Conservation (phyloP, 2,329 filamentous ascomycete species). For the Fusarium denticulatum region DNA sequence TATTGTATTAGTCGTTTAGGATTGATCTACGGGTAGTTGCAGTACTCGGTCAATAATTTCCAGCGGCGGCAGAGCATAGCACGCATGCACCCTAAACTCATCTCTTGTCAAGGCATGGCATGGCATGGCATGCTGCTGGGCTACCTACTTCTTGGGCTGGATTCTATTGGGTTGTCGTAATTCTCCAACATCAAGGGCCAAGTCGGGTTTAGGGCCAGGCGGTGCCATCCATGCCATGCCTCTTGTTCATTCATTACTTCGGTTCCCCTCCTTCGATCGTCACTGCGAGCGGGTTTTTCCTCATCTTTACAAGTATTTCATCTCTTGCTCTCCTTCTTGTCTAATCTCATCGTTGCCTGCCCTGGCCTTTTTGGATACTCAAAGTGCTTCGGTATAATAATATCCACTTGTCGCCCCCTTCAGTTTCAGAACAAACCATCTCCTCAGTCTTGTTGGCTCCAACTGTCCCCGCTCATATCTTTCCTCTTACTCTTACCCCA, state of each 20-base stretch:
- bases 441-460: constrained; percentile 1
- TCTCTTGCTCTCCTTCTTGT: background rate
- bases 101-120: constrained; percentile 4
- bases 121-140: constrained; percentile 6
- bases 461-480: constrained; percentile 41
- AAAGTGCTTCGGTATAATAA: background rate
- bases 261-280: constrained; percentile 30
- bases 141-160: background rate
- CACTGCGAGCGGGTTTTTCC: constrained; percentile 4
- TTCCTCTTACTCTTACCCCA: constrained; percentile 40
- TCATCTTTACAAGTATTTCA: constrained; percentile 14
- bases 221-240: constrained; percentile 14
- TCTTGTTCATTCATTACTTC: background rate
- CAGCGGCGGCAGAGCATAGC: background rate
- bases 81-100: background rate
- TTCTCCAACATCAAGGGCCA: constrained; percentile 17
- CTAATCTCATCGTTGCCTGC: background rate
- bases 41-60: background rate
- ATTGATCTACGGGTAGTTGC: constrained; percentile 10
- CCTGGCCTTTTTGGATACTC: background rate
- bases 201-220: constrained; percentile 26
- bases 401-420: background rate
- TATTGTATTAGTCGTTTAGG: background rate
- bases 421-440: background rate
- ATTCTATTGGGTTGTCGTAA: constrained; percentile 11